phyloP scores from a whole-genome alignment of 768 basidiomycete genomes.

The Leccinum variicolor region DNA sequence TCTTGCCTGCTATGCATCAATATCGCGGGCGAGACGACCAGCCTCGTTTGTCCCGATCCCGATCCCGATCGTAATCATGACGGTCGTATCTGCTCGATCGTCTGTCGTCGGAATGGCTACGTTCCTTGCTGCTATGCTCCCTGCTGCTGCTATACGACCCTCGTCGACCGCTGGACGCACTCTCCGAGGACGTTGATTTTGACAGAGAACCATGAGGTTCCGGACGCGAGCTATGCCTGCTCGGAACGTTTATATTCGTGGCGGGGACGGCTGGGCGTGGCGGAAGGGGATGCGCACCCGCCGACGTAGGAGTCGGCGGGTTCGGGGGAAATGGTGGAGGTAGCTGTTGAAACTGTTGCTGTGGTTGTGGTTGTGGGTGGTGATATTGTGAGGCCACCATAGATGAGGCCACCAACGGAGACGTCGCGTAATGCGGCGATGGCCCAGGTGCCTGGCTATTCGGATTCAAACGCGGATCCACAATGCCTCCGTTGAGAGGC shows the following conservation, averaged over 20 bases:
- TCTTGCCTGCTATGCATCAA: not conserved
- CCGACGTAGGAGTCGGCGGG: not conserved
- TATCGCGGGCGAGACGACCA: conserved; percentile 8
- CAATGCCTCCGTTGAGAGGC: not conserved
- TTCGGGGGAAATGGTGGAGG: not conserved
- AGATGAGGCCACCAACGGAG: not conserved
- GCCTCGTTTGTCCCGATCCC: conserved; percentile 4
- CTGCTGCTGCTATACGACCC: conserved; percentile 8
- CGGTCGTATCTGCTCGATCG: conserved; percentile 10
- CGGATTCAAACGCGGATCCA: not conserved
- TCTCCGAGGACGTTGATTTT: conserved; percentile 16
- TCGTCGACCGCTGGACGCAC: conserved; percentile 12
- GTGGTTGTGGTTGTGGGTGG: not conserved
- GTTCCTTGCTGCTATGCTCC: conserved; percentile 3
- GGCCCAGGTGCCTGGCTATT: conserved; percentile 2
- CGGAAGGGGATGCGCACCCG: conserved; percentile 12
- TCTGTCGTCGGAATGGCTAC: conserved; percentile 17
- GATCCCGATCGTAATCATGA: conserved; percentile 4
- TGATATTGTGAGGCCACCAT: not conserved
- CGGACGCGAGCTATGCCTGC: conserved; percentile 10
- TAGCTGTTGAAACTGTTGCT: not conserved
- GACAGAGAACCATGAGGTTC: conserved; percentile 16
- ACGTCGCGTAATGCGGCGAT: not conserved
- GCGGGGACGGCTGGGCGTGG: conserved; percentile 9
- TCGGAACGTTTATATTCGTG: not conserved